Base-by-base conservation (phyloP, 768 basidiomycete genomes). In the Xerocomus spinulosus region DNA sequence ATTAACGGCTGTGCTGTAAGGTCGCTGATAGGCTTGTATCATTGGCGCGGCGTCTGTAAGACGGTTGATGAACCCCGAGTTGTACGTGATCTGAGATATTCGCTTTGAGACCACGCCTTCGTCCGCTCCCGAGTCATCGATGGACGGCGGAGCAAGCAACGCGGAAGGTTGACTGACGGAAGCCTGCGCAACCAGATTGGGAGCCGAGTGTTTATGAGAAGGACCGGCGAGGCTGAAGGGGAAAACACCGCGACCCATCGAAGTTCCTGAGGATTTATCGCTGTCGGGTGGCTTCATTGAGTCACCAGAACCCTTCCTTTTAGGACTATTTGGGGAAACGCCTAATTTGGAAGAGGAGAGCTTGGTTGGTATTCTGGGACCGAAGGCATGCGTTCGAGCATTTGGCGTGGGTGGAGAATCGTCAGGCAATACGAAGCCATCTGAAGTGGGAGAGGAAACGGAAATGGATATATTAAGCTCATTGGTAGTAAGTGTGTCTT, bases 11-110 rank as follows among this genome's bases (percentile, higher is more conserved):
- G 67, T 56, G 33, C 45, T 61, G 42, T 67, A 67, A 3, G 58
- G 55, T 23, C 49, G 49, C 40, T 60, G 58, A 13, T 66, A 64
- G 23, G 64, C 58, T 53, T 63, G 57, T 48, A 59, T 61, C 53
- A 66, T 62, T 0, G 80, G 76, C 2, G 75, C 69, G 42, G 81
- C 78, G 12, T 78, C 76, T 14, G 68, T 61, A 28, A 84, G 70
- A 24, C 84, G 82, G 61, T 90, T 90, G 59, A 92, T 72, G 59
- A 93, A 87, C 0, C 88, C 86, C 21, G 78, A 72, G 53, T 81
- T 77, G 55, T 83, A 83, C 12, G 91, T 72, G 46, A 92, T 83
- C 65, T 94, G 91, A 2, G 91, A 92, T 0, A 82, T 70, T 15
- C 87, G 78, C 56, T 76, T 84, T 14, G 70, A 59, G 42, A 78